A percentile compares a stretch with the other conserved stretches of the same genome.
These are phyloP conservation scores for Penicillium vulpinum DNA, from an alignment of 2,329 filamentous ascomycete genomes.

Conservation along the genomic window DNA sequence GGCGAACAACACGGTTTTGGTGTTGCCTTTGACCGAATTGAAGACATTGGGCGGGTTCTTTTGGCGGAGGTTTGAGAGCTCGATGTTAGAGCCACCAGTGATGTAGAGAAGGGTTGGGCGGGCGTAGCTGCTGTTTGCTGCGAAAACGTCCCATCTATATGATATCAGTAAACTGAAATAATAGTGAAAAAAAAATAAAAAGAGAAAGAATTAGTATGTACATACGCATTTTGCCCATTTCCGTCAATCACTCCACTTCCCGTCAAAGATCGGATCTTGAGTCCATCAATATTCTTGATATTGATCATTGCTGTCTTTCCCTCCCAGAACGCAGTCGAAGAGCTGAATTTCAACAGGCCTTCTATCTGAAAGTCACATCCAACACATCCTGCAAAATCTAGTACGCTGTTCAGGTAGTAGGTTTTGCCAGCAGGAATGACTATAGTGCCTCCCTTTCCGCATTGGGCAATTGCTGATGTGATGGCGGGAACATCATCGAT, in stretches of 20 bases:
- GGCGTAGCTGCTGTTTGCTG: constrained; percentile 37
- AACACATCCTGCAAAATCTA: constrained; percentile 46
- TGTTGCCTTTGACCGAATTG: constrained; percentile 41
- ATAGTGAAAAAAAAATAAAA: background rate
- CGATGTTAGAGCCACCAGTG: constrained; percentile 40
- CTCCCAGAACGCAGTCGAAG: constrained; percentile 46
- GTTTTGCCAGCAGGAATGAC: constrained; percentile 45
- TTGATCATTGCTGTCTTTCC: constrained; percentile 44
- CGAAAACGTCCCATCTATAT: constrained; percentile 43
- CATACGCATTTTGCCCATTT: constrained; percentile 46
- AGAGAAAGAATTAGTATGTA: background rate
- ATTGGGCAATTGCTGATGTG: constrained; percentile 41
- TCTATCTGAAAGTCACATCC: constrained; percentile 52
- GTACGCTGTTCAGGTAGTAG: constrained; percentile 47
- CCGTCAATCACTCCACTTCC: constrained; percentile 49
- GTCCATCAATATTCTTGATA: constrained; percentile 39
- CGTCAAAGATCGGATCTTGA: constrained; percentile 44
- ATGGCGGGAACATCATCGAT: constrained; percentile 50
- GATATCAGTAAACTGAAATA: background rate
- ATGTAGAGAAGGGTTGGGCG: constrained; percentile 48
- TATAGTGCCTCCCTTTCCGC: constrained; percentile 49
- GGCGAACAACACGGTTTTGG: constrained; percentile 39
- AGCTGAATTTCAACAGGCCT: constrained; percentile 44
- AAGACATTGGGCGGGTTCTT: constrained; percentile 52
- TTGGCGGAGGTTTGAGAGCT: constrained; percentile 39